Evolutionary conservation across 768 basidiomycete species (phyloP).

Genomic region (Kockovaella imperatae): DNA sequence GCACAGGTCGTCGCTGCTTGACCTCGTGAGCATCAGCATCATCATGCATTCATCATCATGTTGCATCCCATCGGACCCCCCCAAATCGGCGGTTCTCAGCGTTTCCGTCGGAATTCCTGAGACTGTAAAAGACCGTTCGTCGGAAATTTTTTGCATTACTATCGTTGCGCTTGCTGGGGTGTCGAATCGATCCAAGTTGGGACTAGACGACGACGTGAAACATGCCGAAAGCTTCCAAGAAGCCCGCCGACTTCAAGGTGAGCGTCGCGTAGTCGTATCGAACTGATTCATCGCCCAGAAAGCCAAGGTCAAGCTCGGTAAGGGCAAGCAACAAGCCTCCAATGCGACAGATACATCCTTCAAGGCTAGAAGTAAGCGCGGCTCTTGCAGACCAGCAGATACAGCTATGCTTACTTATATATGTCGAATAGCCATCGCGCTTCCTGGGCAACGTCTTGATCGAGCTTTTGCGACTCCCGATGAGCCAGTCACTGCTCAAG

Average conservation of each 20-base stretch:
- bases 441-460: conserved; percentile 65
- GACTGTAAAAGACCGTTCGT: no score
- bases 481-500: conserved; percentile 66
- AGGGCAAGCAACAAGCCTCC: conserved; percentile 69
- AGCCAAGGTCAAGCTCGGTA: conserved; percentile 93
- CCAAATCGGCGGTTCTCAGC: no score
- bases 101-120: no score
- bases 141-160: no score
- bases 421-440: conserved; percentile 63
- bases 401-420: background rate
- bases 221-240: conserved; percentile 83
- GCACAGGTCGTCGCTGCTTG: conserved; percentile 61
- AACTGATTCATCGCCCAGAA: conserved; percentile 53
- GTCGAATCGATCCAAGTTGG: no score
- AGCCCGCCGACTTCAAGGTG: conserved; percentile 78
- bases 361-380: conserved; percentile 74
- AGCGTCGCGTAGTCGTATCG: conserved; percentile 13
- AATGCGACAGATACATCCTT: conserved; percentile 95
- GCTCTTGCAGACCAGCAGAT: background rate
- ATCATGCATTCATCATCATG: no score
- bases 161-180: no score
- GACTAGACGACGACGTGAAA: conserved; percentile 1
- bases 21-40: background rate
- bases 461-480: conserved; percentile 44
- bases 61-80: no score